Evolutionary conservation across 1,284 basidiomycete species (phyloP).

Genomic region (Trichosporon coremiiforme): DNA sequence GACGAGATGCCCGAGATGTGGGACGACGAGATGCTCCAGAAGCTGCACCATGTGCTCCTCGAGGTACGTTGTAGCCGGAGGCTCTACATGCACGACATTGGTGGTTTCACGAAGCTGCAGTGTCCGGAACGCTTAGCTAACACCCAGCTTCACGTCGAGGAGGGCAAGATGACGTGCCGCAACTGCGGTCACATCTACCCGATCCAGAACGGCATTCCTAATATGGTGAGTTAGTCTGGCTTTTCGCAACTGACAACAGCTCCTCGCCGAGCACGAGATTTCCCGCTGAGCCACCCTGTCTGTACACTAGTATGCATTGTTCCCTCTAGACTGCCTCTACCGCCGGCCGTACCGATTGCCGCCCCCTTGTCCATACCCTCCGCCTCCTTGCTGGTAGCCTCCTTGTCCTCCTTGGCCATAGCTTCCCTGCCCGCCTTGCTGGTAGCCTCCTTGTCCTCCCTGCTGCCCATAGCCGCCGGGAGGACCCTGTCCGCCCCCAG

Average conservation of each 20-base stretch:
- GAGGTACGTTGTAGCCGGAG: constrained; percentile 61
- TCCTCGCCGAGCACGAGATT: constrained; percentile 89
- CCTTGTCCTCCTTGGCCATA: constrained; percentile 20
- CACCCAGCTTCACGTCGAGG: constrained; percentile 81
- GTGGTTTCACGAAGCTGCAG: no score
- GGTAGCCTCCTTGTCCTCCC: constrained; percentile 9
- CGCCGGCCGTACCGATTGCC: constrained; percentile 24
- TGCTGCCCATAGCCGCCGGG: constrained; percentile 3
- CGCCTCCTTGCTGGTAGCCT: constrained; percentile 13
- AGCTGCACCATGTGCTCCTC: constrained; percentile 86
- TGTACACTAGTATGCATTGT: constrained; percentile 31
- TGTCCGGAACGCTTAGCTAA: constrained; percentile 14
- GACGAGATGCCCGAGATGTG: constrained; percentile 68
- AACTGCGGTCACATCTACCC: constrained; percentile 89
- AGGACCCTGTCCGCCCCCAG: constrained; percentile 15
- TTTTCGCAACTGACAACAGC: constrained; percentile 58
- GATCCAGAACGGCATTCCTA: constrained; percentile 93
- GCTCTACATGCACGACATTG: no score
- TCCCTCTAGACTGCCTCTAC: constrained; percentile 2
- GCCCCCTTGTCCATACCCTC: constrained; percentile 11
- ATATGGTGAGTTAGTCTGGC: constrained; percentile 73
- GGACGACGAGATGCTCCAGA: constrained; percentile 67
- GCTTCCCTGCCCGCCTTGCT: constrained; percentile 1
- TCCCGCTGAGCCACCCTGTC: constrained; percentile 36
- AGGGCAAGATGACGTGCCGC: constrained; percentile 90